These are phyloP conservation scores for Vaccinium corymbosum DNA, from an alignment of 148 eudicot genomes.

Conservation along the genomic window DNA sequence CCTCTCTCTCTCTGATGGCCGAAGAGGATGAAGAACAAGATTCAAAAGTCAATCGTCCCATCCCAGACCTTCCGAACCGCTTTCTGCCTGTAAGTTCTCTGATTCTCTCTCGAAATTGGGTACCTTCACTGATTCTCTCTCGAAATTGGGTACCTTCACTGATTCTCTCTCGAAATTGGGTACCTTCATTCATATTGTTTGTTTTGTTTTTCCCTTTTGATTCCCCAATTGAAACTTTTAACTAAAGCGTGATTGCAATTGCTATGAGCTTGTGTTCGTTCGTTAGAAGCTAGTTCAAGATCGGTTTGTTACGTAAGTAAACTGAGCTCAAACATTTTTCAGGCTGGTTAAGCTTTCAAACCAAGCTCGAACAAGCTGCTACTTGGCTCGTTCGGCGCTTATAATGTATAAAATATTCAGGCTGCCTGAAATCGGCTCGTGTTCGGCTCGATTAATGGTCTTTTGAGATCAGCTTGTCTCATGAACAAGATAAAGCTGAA, in stretches of 20 bases:
- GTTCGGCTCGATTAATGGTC: background rate
- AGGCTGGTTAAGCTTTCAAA: background rate
- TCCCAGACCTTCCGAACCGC: slow-evolving; percentile 12
- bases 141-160: background rate
- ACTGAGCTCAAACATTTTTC: background rate
- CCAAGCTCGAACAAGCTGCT: background rate
- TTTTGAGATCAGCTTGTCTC: background rate
- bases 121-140: background rate
- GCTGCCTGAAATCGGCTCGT: background rate
- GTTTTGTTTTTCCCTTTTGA: background rate
- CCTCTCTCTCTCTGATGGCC: slow-evolving; percentile 22
- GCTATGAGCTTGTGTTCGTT: background rate
- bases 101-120: background rate
- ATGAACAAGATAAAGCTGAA: background rate
- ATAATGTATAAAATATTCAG: background rate
- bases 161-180: background rate
- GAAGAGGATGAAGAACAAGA: slow-evolving; percentile 18
- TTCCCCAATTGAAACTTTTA: background rate
- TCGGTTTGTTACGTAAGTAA: background rate
- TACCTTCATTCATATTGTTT: background rate
- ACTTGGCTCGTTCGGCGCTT: background rate
- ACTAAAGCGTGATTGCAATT: background rate
- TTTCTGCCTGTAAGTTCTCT: slow-evolving; percentile 25
- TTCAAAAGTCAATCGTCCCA: slow-evolving; percentile 14
- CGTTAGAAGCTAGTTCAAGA: background rate